These are phyloP conservation scores for Boletus reticulatus DNA, from an alignment of 768 basidiomycete genomes.

Conservation along the genomic window DNA sequence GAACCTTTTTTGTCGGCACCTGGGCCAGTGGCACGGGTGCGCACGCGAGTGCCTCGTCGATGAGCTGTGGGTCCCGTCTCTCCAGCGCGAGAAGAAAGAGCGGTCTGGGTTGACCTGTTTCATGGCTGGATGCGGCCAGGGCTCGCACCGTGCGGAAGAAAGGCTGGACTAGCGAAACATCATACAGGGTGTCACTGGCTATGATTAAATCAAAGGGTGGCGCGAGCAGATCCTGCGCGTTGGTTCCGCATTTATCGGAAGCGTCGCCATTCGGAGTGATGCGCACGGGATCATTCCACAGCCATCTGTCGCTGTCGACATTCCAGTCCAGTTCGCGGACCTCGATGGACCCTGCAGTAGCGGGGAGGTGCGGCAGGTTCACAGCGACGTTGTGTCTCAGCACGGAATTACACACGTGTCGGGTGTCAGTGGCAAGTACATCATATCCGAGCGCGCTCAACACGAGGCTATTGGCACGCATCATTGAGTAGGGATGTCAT, in stretches of 20 bases:
- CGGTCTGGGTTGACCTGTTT: not conserved
- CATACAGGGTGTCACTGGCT: slow-evolving; percentile 83
- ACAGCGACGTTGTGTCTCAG: slow-evolving; percentile 57
- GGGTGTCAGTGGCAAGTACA: slow-evolving; percentile 74
- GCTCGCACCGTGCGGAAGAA: slow-evolving; percentile 66
- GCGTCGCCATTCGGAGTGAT: slow-evolving; percentile 34
- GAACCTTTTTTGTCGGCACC: slow-evolving; percentile 57
- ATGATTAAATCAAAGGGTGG: slow-evolving; percentile 76
- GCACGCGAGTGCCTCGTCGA: slow-evolving; percentile 54
- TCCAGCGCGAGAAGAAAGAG: slow-evolving; percentile 59
- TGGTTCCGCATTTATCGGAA: slow-evolving; percentile 12
- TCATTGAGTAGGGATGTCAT: not conserved
- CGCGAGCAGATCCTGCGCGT: slow-evolving; percentile 26
- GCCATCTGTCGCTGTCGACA: slow-evolving; percentile 52
- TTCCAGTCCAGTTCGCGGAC: slow-evolving; percentile 74
- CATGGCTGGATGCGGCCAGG: slow-evolving; percentile 36
- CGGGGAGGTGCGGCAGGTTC: slow-evolving; percentile 38
- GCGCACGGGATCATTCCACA: slow-evolving; percentile 42
- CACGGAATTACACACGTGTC: slow-evolving; percentile 59
- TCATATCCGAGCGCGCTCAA: slow-evolving; percentile 70
- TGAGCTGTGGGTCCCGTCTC: slow-evolving; percentile 66
- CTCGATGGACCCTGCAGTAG: slow-evolving; percentile 46
- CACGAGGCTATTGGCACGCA: slow-evolving; percentile 47
- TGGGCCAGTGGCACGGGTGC: slow-evolving; percentile 61
- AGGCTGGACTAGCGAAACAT: slow-evolving; percentile 56